Conservation (phyloP, 164 flowering plant genomes). For the Echeveria elegans region DNA sequence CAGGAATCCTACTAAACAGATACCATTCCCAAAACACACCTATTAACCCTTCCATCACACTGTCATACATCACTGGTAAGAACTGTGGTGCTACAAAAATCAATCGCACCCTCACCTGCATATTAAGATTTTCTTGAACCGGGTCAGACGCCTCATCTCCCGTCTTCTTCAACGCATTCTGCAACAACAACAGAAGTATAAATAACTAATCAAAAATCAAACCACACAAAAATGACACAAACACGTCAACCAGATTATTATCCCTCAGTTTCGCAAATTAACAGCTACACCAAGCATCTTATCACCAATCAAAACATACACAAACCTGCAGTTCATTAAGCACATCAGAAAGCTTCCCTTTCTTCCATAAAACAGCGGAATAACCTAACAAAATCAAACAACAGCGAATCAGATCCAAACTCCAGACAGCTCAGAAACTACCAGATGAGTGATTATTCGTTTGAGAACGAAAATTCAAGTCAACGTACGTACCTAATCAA, state of each 20-base stretch:
- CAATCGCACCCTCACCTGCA: neutral
- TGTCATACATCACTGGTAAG: neutral
- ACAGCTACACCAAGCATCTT: neutral
- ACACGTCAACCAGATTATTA: no score
- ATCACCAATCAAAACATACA: neutral
- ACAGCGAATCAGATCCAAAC: neutral
- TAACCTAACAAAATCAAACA: constrained; percentile 34
- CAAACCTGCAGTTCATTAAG: constrained; percentile 70
- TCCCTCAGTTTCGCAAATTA: neutral
- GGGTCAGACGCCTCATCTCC: constrained; percentile 6
- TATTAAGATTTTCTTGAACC: constrained; percentile 1
- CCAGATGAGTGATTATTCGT: neutral
- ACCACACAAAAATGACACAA: neutral
- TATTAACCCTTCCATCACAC: no score
- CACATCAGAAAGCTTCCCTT: constrained; percentile 60
- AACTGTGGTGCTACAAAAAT: neutral
- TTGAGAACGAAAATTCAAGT: neutral
- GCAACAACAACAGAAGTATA: neutral
- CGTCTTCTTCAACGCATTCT: neutral
- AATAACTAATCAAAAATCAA: neutral
- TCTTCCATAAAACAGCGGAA: constrained; percentile 51
- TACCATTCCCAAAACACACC: no score
- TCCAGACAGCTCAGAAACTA: neutral
- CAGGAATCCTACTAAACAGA: neutral
- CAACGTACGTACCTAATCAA: no score